These are phyloP conservation scores for Nemania abortiva DNA, from an alignment of 2,329 filamentous ascomycete species.

Conservation along the genomic window DNA sequence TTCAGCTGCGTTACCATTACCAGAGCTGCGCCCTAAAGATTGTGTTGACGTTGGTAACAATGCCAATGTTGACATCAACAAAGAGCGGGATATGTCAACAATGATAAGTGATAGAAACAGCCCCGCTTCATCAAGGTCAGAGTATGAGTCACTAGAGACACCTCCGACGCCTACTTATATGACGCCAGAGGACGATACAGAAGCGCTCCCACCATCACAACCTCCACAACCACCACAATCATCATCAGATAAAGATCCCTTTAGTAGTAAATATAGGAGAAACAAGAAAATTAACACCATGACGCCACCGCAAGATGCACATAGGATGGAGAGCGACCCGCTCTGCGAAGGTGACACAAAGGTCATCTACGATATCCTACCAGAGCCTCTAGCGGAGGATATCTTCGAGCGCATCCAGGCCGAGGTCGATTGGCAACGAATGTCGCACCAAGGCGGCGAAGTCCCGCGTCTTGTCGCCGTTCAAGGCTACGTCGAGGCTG, in stretches of 20 bases:
- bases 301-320: conserved; percentile 18
- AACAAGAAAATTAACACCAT: conserved; percentile 32
- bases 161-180: conserved; percentile 31
- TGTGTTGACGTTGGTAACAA: not conserved
- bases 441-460: conserved; percentile 92
- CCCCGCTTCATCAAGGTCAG: conserved; percentile 21
- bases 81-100: conserved; percentile 34
- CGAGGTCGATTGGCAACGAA: conserved; percentile 89
- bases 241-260: not conserved
- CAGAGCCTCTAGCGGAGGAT: conserved; percentile 64
- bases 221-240: not conserved
- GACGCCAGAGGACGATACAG: conserved; percentile 10
- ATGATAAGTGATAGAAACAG: conserved; percentile 33
- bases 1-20: conserved; percentile 1
- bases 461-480: conserved; percentile 93
- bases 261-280: not conserved
- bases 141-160: conserved; percentile 28
- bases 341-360: conserved; percentile 86
- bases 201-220: not conserved
- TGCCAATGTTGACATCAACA: conserved; percentile 28
- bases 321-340: conserved; percentile 55
- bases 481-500: conserved; percentile 76
- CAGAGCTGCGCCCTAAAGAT: not conserved
- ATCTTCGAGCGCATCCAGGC: conserved; percentile 77
- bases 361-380: conserved; percentile 77